phyloP scores from a whole-genome alignment of 495 filamentous ascomycete genomes.

The Lindgomyces ingoldianus region DNA sequence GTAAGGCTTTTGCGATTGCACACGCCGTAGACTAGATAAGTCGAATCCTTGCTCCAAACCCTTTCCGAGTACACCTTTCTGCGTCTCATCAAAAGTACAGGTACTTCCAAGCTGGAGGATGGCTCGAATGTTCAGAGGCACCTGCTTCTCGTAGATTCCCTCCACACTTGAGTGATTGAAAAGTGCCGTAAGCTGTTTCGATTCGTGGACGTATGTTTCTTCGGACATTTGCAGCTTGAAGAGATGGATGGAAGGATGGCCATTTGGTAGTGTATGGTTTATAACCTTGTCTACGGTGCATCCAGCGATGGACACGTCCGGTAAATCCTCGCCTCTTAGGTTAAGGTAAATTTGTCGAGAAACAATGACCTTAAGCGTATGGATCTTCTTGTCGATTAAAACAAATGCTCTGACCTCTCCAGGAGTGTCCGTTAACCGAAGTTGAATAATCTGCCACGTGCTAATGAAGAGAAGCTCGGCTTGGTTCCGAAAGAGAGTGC shows the following conservation, averaged over 20 bases:
- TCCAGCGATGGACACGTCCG: conserved; percentile 83
- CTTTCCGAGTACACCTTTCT: conserved; percentile 86
- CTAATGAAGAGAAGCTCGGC: conserved; percentile 84
- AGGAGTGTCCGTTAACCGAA: conserved; percentile 74
- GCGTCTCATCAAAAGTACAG: conserved; percentile 93
- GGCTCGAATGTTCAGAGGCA: conserved; percentile 80
- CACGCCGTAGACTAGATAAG: conserved; percentile 69
- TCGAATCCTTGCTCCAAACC: conserved; percentile 95
- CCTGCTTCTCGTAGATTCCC: conserved; percentile 91
- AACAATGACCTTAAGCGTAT: conserved; percentile 84
- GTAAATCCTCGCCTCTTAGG: conserved; percentile 79
- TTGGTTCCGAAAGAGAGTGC: conserved; percentile 85
- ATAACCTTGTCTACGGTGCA: conserved; percentile 84
- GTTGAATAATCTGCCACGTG: conserved; percentile 93
- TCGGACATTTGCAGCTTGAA: conserved; percentile 92
- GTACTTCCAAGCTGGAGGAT: conserved; percentile 84
- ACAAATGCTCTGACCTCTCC: conserved; percentile 88
- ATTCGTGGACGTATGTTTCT: conserved; percentile 78
- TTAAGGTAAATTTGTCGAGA: conserved; percentile 89
- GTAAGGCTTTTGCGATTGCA: conserved; percentile 68
- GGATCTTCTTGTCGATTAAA: conserved; percentile 88
- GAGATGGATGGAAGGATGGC: conserved; percentile 87
- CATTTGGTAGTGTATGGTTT: conserved; percentile 88
- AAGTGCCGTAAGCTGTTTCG: conserved; percentile 74
- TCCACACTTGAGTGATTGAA: conserved; percentile 94